Base-by-base conservation (phyloP, 2,329 filamentous ascomycete species). In the Diaporthe vaccinii region DNA sequence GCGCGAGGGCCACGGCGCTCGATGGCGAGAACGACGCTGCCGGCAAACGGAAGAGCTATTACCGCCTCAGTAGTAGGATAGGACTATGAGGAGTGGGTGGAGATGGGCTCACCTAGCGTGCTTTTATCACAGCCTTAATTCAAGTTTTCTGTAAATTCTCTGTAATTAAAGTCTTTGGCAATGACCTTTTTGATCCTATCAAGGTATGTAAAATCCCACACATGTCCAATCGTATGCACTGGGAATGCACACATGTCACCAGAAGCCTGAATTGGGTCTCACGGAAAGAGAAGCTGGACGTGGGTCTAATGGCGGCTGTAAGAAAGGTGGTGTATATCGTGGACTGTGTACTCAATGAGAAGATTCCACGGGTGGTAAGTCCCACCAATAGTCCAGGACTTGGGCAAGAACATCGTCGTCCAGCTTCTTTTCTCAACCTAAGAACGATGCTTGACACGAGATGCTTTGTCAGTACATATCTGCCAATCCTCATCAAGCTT, bases 31-130 rank as follows among this genome's bases (percentile, higher is more conserved):
- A 51, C 8, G 70, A 20, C 3, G 15, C 2, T n/a, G 70, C 28
- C 8, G 31, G 55, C 36, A 73, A 57, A 49, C 39, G 71, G 36
- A 55, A 65, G 46, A 73, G 71, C n/a, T 65, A 55, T 46, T 34
- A 65, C 31, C 71, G 71, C 36, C 36, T 73, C 3, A 73, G 71
- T 41, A 73, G 71, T 46, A 61, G 49, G 71, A 73, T 73, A 22
- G 71, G 71, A 8, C 15, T 73, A 1, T 73, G 49, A 73, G 25
- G 3, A 2, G 10, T 15, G 9, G 17, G 22, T 10, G 22, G 2
- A 2, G 6, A 36, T 41, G 7, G 31, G 36, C 14, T 14, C 34
- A 8, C 36, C 31, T 34, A 20, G 22, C 14, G 25, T 61, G 3
- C 8, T 36, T 36, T 25, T 25, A n/a, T 17, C 44, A 53, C 22